Evolutionary conservation across 441 rosid species (phyloP).

Genomic region (Populus hybrid): DNA sequence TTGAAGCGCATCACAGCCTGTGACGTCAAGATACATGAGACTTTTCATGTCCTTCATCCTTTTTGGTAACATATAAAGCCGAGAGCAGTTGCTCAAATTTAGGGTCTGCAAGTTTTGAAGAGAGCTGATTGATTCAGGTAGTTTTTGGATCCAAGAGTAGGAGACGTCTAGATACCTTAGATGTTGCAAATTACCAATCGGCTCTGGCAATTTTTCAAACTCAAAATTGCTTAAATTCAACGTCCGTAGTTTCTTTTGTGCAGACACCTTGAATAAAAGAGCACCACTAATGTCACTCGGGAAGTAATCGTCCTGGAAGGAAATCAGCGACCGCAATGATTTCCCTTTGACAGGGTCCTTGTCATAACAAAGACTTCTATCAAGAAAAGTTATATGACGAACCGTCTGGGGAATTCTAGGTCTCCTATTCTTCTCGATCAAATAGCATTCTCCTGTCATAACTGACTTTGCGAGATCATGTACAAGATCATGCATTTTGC

Average conservation of each 20-base stretch:
- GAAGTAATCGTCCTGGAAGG: neutral
- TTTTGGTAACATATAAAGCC: conserved; percentile 2
- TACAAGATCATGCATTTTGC: conserved; percentile 14
- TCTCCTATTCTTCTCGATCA: neutral
- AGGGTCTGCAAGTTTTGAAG: conserved; percentile 10
- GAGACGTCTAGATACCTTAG: conserved; percentile 2
- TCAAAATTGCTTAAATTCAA: fast-evolving
- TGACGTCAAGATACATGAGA: conserved; percentile 4
- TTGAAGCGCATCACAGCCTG: neutral
- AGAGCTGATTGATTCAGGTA: conserved; percentile 7
- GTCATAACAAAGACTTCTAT: neutral
- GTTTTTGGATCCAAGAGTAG: neutral
- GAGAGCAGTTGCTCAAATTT: fast-evolving
- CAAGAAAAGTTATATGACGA: neutral
- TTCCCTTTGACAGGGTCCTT: neutral
- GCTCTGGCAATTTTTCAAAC: neutral
- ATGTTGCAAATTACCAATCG: neutral
- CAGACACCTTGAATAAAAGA: neutral
- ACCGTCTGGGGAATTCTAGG: neutral
- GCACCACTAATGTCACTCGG: too few relatives aligned
- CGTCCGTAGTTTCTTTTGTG: neutral
- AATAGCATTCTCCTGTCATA: neutral
- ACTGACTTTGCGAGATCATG: conserved; percentile 7
- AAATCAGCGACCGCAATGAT: neutral
- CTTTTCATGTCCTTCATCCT: conserved; percentile 9